These are phyloP conservation scores for Candida boidinii DNA, from an alignment of 805 yeast genomes.

Conservation along the genomic window DNA sequence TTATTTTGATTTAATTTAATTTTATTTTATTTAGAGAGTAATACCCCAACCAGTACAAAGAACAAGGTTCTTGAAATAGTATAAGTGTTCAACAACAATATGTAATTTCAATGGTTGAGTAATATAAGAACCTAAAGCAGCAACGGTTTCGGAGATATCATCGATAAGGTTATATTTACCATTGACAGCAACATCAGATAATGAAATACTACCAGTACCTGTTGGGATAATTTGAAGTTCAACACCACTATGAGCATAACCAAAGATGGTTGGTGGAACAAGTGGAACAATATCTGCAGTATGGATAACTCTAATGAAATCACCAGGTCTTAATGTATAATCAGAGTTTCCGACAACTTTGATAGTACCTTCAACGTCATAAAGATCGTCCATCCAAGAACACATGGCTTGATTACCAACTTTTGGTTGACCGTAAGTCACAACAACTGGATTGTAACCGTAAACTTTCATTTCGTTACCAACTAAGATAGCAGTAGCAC, in stretches of 20 bases:
- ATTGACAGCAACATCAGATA: slow-evolving; percentile 6
- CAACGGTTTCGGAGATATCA: too few species aligned
- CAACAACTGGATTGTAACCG: slow-evolving; percentile 46
- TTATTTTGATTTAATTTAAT: too few species aligned
- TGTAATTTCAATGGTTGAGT: too few species aligned
- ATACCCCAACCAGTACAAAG: too few species aligned
- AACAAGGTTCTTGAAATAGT: too few species aligned
- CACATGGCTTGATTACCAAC: slow-evolving; percentile 47
- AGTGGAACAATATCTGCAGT: slow-evolving; percentile 49
- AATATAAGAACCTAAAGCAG: too few species aligned
- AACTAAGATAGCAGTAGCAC: slow-evolving; percentile 54
- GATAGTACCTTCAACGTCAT: slow-evolving; percentile 24
- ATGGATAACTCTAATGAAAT: slow-evolving; percentile 50
- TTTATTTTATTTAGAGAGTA: too few species aligned
- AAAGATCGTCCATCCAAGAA: slow-evolving; percentile 42
- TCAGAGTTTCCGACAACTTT: background rate
- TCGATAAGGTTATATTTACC: slow-evolving; percentile 14
- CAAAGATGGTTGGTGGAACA: slow-evolving; percentile 43
- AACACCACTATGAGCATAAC: slow-evolving; percentile 37
- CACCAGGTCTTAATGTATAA: slow-evolving; percentile 11
- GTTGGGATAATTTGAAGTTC: slow-evolving; percentile 42
- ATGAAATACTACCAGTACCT: too few species aligned
- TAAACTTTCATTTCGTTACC: slow-evolving; percentile 52
- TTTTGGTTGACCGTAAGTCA: slow-evolving; percentile 59
- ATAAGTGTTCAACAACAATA: too few species aligned